Evolutionary conservation across 78 protist species (phyloP).

Genomic region (Dictyostelium intermedium): DNA sequence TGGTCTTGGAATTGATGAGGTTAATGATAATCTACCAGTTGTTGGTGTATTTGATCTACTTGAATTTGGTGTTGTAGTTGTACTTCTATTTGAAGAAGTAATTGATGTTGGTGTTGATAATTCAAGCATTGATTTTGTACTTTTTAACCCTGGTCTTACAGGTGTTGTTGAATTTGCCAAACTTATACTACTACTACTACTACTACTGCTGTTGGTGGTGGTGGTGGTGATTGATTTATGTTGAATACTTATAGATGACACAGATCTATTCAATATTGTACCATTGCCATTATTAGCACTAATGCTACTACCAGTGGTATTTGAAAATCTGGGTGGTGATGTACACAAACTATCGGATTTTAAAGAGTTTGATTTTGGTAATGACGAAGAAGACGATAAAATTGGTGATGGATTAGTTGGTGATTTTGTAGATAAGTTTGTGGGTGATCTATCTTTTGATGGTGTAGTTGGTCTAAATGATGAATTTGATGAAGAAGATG

Average conservation of each 20-base stretch:
- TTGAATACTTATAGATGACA: neutral
- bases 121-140: neutral
- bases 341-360: neutral
- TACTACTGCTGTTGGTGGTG: too few relatives aligned
- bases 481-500: neutral
- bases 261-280: neutral
- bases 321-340: conserved; percentile 1
- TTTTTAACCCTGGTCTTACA: neutral
- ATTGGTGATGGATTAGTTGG: neutral
- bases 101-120: neutral
- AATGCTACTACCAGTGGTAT: neutral
- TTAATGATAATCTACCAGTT: conserved; percentile 1
- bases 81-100: neutral
- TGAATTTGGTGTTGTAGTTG: neutral
- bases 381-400: neutral
- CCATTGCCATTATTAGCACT: neutral
- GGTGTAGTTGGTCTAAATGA: neutral
- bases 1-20: neutral
- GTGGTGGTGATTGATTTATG: too few relatives aligned
- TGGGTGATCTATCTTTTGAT: neutral
- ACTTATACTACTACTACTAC: too few relatives aligned
- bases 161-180: neutral
- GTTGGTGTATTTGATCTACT: neutral
- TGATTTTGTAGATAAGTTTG: neutral
- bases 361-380: neutral